Conservation (phyloP, 345 rosid species). For the Linum trigynum region DNA sequence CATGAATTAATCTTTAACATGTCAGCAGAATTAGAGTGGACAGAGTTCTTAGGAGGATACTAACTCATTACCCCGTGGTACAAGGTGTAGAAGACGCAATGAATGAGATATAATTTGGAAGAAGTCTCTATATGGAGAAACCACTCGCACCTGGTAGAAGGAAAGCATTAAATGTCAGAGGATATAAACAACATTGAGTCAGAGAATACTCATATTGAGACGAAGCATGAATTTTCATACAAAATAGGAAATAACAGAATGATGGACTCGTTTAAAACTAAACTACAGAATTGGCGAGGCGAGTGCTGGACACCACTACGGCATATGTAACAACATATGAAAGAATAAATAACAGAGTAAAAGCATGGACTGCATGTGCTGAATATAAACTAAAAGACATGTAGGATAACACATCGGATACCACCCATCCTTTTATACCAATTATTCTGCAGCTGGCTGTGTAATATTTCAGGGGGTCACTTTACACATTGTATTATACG, state of each 20-base stretch:
- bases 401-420: background rate
- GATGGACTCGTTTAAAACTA: too few relatives aligned
- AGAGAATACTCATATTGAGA: too few relatives aligned
- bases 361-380: background rate
- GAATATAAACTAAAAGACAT: background rate
- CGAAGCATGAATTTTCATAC: background rate
- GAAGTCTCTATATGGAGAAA: constrained; percentile 97
- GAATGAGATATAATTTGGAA: constrained; percentile 93
- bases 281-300: too few relatives aligned
- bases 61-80: constrained; percentile 88
- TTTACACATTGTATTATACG: too few relatives aligned
- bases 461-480: too few relatives aligned
- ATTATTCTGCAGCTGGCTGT: too few relatives aligned
- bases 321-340: too few relatives aligned
- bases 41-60: constrained; percentile 18
- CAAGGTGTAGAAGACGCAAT: constrained; percentile 79
- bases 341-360: background rate
- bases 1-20: background rate
- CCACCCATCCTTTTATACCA: too few relatives aligned
- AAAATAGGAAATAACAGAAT: too few relatives aligned
- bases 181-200: background rate
- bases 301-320: too few relatives aligned
- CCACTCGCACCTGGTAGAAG: constrained; percentile 68
- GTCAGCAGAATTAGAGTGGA: background rate
- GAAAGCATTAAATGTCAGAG: background rate